Base-by-base conservation (phyloP, 345 rosid genomes). In the Gossypium bickii region DNA sequence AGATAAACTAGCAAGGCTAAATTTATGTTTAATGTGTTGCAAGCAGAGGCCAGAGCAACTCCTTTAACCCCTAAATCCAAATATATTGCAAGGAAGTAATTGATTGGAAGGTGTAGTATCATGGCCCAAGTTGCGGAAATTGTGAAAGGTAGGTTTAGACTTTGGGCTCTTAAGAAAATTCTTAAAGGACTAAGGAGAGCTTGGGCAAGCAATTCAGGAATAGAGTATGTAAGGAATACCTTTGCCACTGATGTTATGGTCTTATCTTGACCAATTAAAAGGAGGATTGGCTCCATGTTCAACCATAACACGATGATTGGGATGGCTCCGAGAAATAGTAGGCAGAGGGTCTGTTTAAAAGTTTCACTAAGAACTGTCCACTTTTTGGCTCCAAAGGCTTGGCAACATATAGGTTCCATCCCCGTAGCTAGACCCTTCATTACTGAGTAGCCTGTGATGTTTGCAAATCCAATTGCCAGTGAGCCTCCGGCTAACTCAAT, bases 341-440 rank as follows among this genome's bases (percentile, higher is more conserved):
- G 53, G 64, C 49, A 78, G 27, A 82, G 59, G 38, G 83, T 78
- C 45, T 74, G 77, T 52, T 55, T 67, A 55, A 73, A 73, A 49
- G 81, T 76, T 61, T 76, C 78, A 49, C 79, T 72, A 67, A 82
- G 71, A 55, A 82, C 24, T 53, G 77, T 11, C 69, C 72, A 64
- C 29, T 22, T 60, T 60, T 52, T 73, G 12, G 87, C 87, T 58
- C 85, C 83, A n/a, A 77, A 80, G 2, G 85, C 83, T 45, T 84
- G 87, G 51, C 74, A 76, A 65, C 83, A 84, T 25, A 84, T 73
- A 61, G 87, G 81, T 25, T 84, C 85, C 87, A 84, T 84, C 16
- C 80, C 85, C 58, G 58, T 75, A 38, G 83, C 78, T 44, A 84
- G 70, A 71, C 87, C 87, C 51, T 80, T 84, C 47, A 82, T 67